Evolutionary conservation across 257 asterid genomes (phyloP), one percentile per base, ranked within the genome.

Genomic region (Fraxinus excelsior): DNA sequence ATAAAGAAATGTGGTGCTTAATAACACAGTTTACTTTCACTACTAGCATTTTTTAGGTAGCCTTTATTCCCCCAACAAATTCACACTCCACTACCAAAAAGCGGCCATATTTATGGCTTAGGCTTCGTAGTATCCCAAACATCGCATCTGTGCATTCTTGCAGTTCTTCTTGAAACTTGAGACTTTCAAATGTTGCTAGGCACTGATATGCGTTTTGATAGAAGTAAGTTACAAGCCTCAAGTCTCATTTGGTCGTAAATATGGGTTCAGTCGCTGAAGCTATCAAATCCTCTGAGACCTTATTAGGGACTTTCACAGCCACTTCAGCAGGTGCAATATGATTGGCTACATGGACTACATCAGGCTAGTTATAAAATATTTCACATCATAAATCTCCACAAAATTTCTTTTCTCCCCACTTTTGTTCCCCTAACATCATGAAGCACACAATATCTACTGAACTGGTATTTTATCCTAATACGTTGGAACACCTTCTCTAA

Each of bases 301-400:
- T 66, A 21, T 77, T 44, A 0, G 94, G 90, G 32, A 88, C 80
- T 68, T 80, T 84, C 53, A 87, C 71, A 3, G 58, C 58, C 25
- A 79, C 21, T 67, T 70, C 71, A 3, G 74, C 40, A 1, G 82
- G 81, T 7, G 44, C 9, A 38, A 38, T 38, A 38, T 87, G 84
- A 31, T 76, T 81, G 23, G 72, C 88, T 10, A 90, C 90, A 51
- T 18, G 76, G 37, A 91, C 84, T 18, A 84, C 40, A 7, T 89
- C 91, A 93, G 84, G 79, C 88, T 90, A 83, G 67, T 38, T 1
- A 83, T 65, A 75, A 93, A 91, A 25, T 77, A 76, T 23, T 82
- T 35, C 49, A 64, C 80, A 67, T 93, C 93, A 64, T 91, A 91
- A 7, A 90, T 66, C 21, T 93, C 98, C 78, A 72, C 92, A 31